A percentile compares a stretch with the other conserved stretches of the same genome.
Conservation (phyloP, 2,329 filamentous ascomycete species). For the Didymella lethalis region DNA sequence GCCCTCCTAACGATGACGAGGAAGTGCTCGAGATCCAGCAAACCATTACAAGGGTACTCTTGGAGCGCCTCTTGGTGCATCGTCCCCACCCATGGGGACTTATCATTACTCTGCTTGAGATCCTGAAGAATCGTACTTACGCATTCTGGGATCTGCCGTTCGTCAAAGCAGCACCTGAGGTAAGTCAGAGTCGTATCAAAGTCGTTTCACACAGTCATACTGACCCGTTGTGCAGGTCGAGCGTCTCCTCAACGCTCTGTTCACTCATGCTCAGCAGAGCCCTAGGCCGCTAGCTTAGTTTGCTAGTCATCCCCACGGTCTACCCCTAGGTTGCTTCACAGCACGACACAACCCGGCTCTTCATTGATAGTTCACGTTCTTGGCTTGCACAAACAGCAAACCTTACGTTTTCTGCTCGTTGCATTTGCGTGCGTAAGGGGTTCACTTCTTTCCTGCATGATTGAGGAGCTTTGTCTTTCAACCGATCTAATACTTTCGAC, state of each 20-base stretch:
- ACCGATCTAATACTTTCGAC: slow-evolving; percentile 28
- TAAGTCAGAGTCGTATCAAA: slow-evolving; percentile 26
- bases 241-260: slow-evolving; percentile 56
- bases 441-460: slow-evolving; percentile 35
- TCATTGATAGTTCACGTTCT: slow-evolving; percentile 23
- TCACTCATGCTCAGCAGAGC: slow-evolving; percentile 58
- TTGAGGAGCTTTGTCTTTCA: slow-evolving; percentile 27
- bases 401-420: slow-evolving; percentile 40
- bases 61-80: slow-evolving; percentile 87
- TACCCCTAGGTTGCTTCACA: slow-evolving; percentile 14
- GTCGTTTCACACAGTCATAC: slow-evolving; percentile 12
- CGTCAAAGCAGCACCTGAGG: slow-evolving; percentile 88
- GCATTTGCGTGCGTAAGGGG: slow-evolving; percentile 45
- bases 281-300: slow-evolving; percentile 49
- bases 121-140: slow-evolving; percentile 90
- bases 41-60: slow-evolving; percentile 85
- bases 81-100: slow-evolving; percentile 97
- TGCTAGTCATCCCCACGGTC: slow-evolving; percentile 13
- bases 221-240: slow-evolving; percentile 50
- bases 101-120: slow-evolving; percentile 84
- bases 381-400: slow-evolving; percentile 26
- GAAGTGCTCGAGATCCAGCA: slow-evolving; percentile 81
- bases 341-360: neutral
- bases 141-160: slow-evolving; percentile 93
- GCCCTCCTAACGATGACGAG: slow-evolving; percentile 62